phyloP scores from a whole-genome alignment of 148 eudicot species.

The Rheum nobile region DNA sequence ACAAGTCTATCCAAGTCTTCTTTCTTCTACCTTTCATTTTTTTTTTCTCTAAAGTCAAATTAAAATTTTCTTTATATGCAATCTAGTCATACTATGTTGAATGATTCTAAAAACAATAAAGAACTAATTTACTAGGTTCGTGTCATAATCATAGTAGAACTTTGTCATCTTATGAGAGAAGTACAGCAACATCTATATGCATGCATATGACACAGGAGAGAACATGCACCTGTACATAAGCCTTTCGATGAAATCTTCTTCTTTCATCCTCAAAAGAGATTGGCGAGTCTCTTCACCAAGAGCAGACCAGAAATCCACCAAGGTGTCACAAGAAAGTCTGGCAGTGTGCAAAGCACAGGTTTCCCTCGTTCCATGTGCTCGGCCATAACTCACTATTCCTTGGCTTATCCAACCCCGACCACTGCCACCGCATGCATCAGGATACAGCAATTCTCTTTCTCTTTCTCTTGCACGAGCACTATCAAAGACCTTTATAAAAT shows the following conservation, averaged over 20 bases:
- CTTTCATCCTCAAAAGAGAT: conserved; percentile 90
- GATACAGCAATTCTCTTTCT: conserved; percentile 88
- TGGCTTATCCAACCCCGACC: conserved; percentile 98
- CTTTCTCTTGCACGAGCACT: conserved; percentile 90
- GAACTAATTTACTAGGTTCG: not conserved
- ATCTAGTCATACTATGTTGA: not conserved
- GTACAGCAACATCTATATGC: not conserved
- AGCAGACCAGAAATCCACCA: conserved; percentile 98
- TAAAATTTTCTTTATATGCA: not conserved
- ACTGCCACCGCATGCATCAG: conserved; percentile 99
- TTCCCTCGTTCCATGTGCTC: conserved; percentile 94
- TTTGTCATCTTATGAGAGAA: not conserved
- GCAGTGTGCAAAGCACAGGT: conserved; percentile 98
- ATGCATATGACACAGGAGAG: not conserved
- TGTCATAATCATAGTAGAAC: not conserved
- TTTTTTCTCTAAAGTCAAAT: not conserved
- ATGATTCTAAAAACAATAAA: not conserved
- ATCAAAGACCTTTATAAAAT: conserved; percentile 70
- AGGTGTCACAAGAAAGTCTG: conserved; percentile 87
- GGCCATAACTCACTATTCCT: conserved; percentile 73
- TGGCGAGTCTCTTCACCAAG: conserved; percentile 91
- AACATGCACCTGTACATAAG: conserved; percentile 71
- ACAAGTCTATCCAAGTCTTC: not conserved
- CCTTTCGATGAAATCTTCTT: conserved; percentile 95
- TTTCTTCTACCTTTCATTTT: not conserved